A percentile compares a stretch with the other conserved stretches of the same genome.
Evolutionary conservation across 768 basidiomycete species (phyloP).

Genomic region (Lactarius hatsudake): DNA sequence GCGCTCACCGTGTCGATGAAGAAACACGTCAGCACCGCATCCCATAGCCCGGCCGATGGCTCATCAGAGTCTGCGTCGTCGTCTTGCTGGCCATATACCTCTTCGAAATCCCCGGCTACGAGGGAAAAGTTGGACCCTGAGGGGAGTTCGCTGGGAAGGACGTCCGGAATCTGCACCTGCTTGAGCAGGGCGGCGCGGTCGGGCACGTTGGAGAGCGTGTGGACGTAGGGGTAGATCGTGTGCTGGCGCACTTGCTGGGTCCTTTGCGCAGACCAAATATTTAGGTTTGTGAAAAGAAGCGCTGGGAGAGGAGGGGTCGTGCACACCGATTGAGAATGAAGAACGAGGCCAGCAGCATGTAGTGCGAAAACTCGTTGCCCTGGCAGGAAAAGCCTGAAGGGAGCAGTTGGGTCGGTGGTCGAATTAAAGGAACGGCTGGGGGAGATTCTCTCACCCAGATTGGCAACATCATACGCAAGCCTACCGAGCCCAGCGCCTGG

Average conservation of each 20-base stretch:
- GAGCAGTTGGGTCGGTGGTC: not conserved
- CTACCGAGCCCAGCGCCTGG: conserved; percentile 90
- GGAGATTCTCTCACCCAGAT: conserved; percentile 51
- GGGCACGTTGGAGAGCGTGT: conserved; percentile 84
- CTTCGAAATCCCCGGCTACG: conserved; percentile 93
- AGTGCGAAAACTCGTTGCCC: conserved; percentile 94
- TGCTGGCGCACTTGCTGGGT: conserved; percentile 66
- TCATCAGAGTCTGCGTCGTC: conserved; percentile 48
- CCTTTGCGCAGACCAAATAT: conserved; percentile 34
- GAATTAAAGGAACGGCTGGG: not conserved
- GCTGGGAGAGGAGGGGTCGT: not conserved
- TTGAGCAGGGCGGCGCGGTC: conserved; percentile 60
- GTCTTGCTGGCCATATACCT: conserved; percentile 67
- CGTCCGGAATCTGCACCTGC: conserved; percentile 75
- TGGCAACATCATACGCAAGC: conserved; percentile 84
- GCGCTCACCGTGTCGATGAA: conserved; percentile 87
- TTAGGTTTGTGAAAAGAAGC: not conserved
- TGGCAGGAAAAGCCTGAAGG: conserved; percentile 79
- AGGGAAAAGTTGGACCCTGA: conserved; percentile 68
- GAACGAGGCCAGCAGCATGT: conserved; percentile 89
- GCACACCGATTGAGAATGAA: conserved; percentile 82
- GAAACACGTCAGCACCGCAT: conserved; percentile 91
- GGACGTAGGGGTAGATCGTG: conserved; percentile 85
- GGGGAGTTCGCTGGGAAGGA: conserved; percentile 72
- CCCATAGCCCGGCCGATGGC: conserved; percentile 77